Evolutionary conservation across 1,139 yeast species (phyloP).

Genomic region (Nakaseomyces sp.): DNA sequence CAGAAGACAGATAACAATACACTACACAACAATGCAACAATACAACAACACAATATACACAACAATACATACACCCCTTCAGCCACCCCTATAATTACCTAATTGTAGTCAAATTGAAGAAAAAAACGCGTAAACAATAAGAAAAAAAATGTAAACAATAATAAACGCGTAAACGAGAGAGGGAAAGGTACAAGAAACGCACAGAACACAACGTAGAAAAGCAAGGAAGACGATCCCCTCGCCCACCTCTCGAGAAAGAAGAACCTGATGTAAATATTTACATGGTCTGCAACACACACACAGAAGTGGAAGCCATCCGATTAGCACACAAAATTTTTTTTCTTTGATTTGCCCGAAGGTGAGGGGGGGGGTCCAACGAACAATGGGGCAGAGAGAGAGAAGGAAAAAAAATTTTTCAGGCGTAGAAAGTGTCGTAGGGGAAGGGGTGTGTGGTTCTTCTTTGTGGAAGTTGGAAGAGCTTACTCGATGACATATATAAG

Average conservation of each 20-base stretch:
- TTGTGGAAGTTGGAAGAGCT: too few species aligned
- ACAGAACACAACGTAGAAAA: too few species aligned
- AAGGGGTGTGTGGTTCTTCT: background rate
- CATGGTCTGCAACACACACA: slow-evolving; percentile 20
- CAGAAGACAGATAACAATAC: too few species aligned
- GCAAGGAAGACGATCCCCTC: too few species aligned
- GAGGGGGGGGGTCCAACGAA: background rate
- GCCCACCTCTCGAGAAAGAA: too few species aligned
- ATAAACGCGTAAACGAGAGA: slow-evolving; percentile 1
- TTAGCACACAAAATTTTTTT: too few species aligned
- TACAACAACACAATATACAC: too few species aligned
- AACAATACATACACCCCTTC: background rate
- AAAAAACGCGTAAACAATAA: background rate
- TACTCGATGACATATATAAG: too few species aligned
- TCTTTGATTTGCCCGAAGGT: too few species aligned
- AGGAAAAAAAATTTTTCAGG: background rate
- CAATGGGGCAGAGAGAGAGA: background rate
- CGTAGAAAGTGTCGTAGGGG: background rate
- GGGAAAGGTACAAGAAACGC: slow-evolving; percentile 42
- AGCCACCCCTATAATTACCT: background rate
- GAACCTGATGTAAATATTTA: too few species aligned
- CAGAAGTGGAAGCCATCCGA: too few species aligned
- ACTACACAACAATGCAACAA: too few species aligned
- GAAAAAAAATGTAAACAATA: background rate
- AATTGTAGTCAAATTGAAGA: background rate